Base-by-base conservation (phyloP, 257 asterid genomes). In the Petunia axillaris region DNA sequence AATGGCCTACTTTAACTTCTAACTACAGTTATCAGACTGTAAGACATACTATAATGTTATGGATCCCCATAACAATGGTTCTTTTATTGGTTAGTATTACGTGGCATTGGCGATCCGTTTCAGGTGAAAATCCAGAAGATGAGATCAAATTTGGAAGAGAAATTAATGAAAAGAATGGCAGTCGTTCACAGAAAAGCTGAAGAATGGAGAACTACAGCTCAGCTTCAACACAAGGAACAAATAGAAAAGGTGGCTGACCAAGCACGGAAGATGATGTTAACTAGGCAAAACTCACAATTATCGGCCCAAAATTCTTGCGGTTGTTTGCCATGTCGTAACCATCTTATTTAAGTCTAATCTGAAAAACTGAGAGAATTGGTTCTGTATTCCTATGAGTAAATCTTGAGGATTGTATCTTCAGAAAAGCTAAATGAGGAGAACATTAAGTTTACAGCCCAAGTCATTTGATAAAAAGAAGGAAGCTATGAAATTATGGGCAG, bases 91-190 rank as follows among this genome's bases (percentile, higher is more conserved):
- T 13, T 66, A n/a, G n/a, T n/a, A 66, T 40, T 50, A 43, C 2
- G 2, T 48, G 43, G 10, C 57, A 50, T 43, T 50, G 41, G 11
- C 50, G 25, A 36, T 71, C n/a, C 6, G 58, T 54, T 68, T 62
- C 89, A 96, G 99, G 98, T 96, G 90, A 96, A 96, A 86, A 88
- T 96, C 66, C 94, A 96, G 89, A 96, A 86, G 87, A 94, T 94
- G 98, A 88, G 95, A 80, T 91, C 96, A 8, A 91, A 92, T 85
- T 25, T 94, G 87, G 99, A 96, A 82, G 98, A 94, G 74, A 96
- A 92, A 63, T 81, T 96, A 38, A 94, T 93, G 99, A 96, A 92
- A 88, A 94, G 90, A 82, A 94, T 94, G 98, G 97, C 92, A 0
- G 87, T 88, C 6, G 99, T 92, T 81, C 92, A 91, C n/a, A 84